phyloP scores from a whole-genome alignment of 306 rosid species.

The Dalbergia cultrata region DNA sequence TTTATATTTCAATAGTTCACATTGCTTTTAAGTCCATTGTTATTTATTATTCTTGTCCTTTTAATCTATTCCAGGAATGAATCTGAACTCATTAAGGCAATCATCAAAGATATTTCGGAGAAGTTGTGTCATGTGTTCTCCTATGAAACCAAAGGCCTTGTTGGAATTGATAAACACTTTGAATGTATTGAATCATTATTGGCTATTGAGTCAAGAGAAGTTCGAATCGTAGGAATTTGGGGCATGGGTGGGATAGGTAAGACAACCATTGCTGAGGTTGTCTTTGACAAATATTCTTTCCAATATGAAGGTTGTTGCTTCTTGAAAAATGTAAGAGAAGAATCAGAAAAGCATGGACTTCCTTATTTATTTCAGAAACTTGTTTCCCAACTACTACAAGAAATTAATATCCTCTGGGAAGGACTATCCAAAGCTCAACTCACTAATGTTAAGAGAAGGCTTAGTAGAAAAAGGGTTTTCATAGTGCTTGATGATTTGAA shows the following conservation, averaged over 20 bases:
- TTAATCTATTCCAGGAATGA: constrained; percentile 5
- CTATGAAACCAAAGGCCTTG: background rate
- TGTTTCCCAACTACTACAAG: background rate
- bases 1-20: too few relatives aligned
- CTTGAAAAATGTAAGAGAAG: too few relatives aligned
- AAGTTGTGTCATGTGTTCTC: background rate
- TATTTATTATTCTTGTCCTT: too few relatives aligned
- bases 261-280: too few relatives aligned
- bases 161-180: background rate
- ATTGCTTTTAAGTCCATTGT: too few relatives aligned
- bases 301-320: too few relatives aligned
- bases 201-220: background rate
- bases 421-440: background rate
- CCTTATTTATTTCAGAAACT: too few relatives aligned
- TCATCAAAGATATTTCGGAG: background rate
- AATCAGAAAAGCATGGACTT: too few relatives aligned
- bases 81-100: constrained; percentile 19
- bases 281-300: too few relatives aligned
- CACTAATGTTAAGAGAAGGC: too few relatives aligned
- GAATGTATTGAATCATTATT: background rate
- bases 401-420: background rate
- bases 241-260: background rate
- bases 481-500: constrained; percentile 2
- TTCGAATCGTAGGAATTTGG: background rate
- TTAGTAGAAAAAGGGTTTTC: background rate